phyloP scores from a whole-genome alignment of 176 grass and related monocot species.

The Ampelocalamus luodianensis region DNA sequence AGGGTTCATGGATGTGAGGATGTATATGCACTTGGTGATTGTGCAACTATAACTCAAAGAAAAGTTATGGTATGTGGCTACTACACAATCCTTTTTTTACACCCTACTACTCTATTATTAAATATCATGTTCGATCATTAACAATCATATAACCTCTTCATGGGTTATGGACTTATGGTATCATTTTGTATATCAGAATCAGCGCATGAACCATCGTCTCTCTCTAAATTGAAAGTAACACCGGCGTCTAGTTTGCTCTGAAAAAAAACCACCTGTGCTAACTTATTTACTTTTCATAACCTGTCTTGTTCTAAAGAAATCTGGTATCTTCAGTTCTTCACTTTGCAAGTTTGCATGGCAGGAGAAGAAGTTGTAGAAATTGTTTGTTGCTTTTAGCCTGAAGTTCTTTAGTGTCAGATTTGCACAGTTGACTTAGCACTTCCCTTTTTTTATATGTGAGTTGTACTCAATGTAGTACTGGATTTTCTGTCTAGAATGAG shows the following conservation, averaged over 20 bases:
- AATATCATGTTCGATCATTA: not conserved
- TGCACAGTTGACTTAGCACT: not conserved
- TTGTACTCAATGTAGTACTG: not conserved
- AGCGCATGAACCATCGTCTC: not conserved
- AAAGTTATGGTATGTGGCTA: conserved; percentile 73
- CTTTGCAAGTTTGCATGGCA: not conserved
- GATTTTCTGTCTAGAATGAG: not conserved
- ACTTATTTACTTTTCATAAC: not conserved
- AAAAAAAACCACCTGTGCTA: not conserved
- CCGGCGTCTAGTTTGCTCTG: not conserved
- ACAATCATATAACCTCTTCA: not conserved
- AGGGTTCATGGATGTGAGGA: conserved; percentile 64
- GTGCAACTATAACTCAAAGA: conserved; percentile 77
- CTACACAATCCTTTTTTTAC: not conserved
- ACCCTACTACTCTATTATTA: not conserved
- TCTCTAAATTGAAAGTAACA: not conserved
- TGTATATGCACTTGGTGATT: conserved; percentile 80
- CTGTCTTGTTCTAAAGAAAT: not conserved
- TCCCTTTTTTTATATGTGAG: not conserved
- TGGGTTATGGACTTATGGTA: not conserved
- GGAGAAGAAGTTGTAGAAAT: not conserved
- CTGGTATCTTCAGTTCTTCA: not conserved
- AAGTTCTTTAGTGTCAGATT: not conserved
- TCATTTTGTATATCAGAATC: conserved; percentile 7
- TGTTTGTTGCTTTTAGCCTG: not conserved